Evolutionary conservation across 169 alveolate genomes (phyloP).

Genomic region (Eimeria tenella): DNA sequence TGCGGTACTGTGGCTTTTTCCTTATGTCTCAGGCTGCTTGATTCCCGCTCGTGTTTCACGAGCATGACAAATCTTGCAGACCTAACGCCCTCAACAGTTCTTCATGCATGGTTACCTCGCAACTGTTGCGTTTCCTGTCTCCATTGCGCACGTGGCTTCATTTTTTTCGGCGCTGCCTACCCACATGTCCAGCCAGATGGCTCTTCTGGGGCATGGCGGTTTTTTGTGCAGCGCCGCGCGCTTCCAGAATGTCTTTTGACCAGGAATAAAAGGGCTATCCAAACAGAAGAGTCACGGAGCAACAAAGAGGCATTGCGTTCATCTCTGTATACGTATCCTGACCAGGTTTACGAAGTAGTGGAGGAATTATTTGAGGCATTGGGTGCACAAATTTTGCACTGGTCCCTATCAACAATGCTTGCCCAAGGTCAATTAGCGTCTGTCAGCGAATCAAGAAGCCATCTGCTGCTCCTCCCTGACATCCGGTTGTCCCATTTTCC

Average conservation of each 20-base stretch:
- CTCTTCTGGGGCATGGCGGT: conserved; percentile 39
- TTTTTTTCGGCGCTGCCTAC: conserved; percentile 42
- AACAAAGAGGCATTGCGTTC: not conserved
- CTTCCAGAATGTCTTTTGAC: conserved; percentile 66
- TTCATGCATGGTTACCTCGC: conserved; percentile 38
- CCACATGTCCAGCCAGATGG: conserved; percentile 35
- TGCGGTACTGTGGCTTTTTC: not conserved
- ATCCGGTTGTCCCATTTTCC: conserved; percentile 65
- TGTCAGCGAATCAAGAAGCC: conserved; percentile 28
- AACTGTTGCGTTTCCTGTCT: conserved; percentile 28
- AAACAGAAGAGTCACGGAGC: not conserved
- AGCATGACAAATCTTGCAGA: conserved; percentile 56
- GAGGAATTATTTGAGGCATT: conserved; percentile 37
- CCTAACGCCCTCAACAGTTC: conserved; percentile 15
- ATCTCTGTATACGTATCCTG: conserved; percentile 6
- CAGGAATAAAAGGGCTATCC: too few relatives aligned
- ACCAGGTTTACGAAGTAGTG: conserved; percentile 20
- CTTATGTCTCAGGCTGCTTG: conserved; percentile 38
- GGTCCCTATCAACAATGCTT: conserved; percentile 51
- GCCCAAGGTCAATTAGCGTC: conserved; percentile 26
- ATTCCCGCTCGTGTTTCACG: conserved; percentile 27
- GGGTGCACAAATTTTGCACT: conserved; percentile 44
- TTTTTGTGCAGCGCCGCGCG: conserved; percentile 71
- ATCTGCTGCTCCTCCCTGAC: conserved; percentile 56
- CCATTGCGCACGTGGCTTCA: conserved; percentile 49